phyloP scores from a whole-genome alignment of 768 basidiomycete genomes.

The Suillus tomentosus region DNA sequence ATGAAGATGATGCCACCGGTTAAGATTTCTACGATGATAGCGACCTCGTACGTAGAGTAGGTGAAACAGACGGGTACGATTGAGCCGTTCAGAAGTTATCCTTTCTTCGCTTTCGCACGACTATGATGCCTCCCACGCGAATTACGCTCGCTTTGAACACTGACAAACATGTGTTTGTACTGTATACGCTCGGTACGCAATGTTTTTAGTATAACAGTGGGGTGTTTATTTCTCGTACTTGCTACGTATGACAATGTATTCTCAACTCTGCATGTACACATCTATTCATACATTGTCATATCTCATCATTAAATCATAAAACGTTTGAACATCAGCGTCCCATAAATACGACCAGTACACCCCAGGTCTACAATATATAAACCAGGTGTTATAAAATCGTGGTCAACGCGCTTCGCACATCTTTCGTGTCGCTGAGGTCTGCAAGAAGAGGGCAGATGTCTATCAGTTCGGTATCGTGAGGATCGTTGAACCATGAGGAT shows the following conservation, averaged over 20 bases:
- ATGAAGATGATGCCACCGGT: neutral
- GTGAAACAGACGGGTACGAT: neutral
- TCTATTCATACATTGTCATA: conserved; percentile 5
- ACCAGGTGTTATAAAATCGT: conserved; percentile 16
- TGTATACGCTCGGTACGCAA: neutral
- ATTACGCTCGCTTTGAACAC: neutral
- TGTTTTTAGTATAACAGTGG: neutral
- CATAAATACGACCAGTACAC: neutral
- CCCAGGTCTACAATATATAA: neutral
- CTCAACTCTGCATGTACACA: neutral
- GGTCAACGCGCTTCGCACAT: conserved; percentile 65
- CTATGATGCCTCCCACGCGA: neutral
- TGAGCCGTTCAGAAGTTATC: neutral
- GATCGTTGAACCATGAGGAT: conserved; percentile 79
- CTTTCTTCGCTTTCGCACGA: neutral
- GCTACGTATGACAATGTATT: neutral
- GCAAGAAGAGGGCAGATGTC: conserved; percentile 69
- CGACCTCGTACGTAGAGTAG: neutral
- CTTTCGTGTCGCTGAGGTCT: conserved; percentile 61
- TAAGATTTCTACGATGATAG: neutral
- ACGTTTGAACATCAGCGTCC: neutral
- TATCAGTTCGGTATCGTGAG: conserved; percentile 72
- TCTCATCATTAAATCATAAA: neutral
- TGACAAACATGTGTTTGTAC: neutral
- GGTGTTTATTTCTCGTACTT: neutral